A percentile compares a stretch with the other conserved stretches of the same genome.
These are phyloP conservation scores for Schizopora paradoxa DNA, from an alignment of 1,284 basidiomycete genomes.

Conservation along the genomic window DNA sequence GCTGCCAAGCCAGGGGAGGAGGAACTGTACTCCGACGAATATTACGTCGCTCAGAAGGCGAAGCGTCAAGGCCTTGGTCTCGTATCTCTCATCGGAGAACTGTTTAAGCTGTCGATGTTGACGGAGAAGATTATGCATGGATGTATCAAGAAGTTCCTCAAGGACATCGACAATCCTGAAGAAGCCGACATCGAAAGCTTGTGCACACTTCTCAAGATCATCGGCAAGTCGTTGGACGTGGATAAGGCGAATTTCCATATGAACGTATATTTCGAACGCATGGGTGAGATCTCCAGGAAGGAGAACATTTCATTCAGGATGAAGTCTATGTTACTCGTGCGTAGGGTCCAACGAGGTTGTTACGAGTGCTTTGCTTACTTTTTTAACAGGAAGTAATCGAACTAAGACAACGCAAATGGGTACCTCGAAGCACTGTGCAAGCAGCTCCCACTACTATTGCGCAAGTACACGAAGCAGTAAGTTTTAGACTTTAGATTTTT, in stretches of 20 bases:
- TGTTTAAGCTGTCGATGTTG: constrained; percentile 95
- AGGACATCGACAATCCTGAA: constrained; percentile 90
- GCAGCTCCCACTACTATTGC: constrained; percentile 87
- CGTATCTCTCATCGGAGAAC: constrained; percentile 95
- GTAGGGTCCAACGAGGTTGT: constrained; percentile 23
- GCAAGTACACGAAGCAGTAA: constrained; percentile 81
- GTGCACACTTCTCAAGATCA: constrained; percentile 88
- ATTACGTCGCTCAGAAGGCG: constrained; percentile 94
- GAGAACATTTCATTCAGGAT: constrained; percentile 79
- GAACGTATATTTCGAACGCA: constrained; percentile 90
- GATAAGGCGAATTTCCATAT: constrained; percentile 78
- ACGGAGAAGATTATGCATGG: constrained; percentile 95
- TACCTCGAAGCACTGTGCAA: constrained; percentile 62
- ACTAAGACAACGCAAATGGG: constrained; percentile 81
- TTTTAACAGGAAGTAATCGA: constrained; percentile 77
- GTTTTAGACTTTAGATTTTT: constrained; percentile 26
- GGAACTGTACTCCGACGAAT: constrained; percentile 89
- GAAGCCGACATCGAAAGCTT: constrained; percentile 97
- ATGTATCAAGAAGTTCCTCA: constrained; percentile 91
- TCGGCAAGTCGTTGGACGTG: constrained; percentile 79
- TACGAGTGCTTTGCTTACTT: constrained; percentile 17
- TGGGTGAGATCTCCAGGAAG: constrained; percentile 77
- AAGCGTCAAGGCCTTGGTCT: constrained; percentile 96
- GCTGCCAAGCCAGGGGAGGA: constrained; percentile 43
- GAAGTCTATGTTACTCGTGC: constrained; percentile 91